Percentiles rank a stretch among this genome's conserved stretches.
Evolutionary conservation across 352 stramenopile genomes (phyloP).

Genomic region (Globisporangium takayamanum): DNA sequence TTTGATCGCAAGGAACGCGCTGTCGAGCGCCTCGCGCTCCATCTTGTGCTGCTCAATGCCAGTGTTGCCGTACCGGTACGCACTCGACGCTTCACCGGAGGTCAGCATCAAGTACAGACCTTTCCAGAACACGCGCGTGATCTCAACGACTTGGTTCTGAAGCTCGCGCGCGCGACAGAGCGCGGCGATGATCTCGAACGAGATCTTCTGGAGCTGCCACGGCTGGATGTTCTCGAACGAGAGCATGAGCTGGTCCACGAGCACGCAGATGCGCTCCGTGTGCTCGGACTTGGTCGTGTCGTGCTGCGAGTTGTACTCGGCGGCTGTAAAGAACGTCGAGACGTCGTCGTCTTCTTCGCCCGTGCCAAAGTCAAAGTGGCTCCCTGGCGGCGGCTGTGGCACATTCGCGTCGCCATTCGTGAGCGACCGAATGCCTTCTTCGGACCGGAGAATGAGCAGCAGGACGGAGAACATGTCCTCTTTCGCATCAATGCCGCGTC

Average conservation of each 20-base stretch:
- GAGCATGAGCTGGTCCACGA: slow-evolving; percentile 61
- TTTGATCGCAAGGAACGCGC: slow-evolving; percentile 58
- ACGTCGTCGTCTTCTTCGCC: slow-evolving; percentile 40
- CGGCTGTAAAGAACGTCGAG: slow-evolving; percentile 45
- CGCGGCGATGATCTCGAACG: slow-evolving; percentile 70
- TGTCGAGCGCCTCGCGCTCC: slow-evolving; percentile 67
- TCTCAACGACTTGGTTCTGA: slow-evolving; percentile 57
- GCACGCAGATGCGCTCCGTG: slow-evolving; percentile 44
- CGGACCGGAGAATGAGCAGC: slow-evolving; percentile 37
- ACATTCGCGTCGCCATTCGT: not conserved
- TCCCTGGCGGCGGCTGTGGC: slow-evolving; percentile 11
- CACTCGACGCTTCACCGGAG: slow-evolving; percentile 47
- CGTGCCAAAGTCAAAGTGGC: slow-evolving; percentile 28
- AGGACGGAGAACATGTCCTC: slow-evolving; percentile 51
- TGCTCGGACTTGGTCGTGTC: slow-evolving; percentile 24
- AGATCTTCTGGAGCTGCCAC: slow-evolving; percentile 71
- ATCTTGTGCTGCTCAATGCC: slow-evolving; percentile 36
- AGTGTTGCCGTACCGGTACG: slow-evolving; percentile 26
- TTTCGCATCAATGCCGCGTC: slow-evolving; percentile 33
- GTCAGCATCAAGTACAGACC: slow-evolving; percentile 69
- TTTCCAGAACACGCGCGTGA: slow-evolving; percentile 73
- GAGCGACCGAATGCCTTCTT: slow-evolving; percentile 42
- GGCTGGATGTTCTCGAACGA: slow-evolving; percentile 69
- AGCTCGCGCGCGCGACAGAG: slow-evolving; percentile 46
- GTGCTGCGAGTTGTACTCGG: slow-evolving; percentile 37